Percentiles rank a stretch among this genome's conserved stretches.
phyloP scores from a whole-genome alignment of 352 stramenopile species.

The Phytophthora multivora region DNA sequence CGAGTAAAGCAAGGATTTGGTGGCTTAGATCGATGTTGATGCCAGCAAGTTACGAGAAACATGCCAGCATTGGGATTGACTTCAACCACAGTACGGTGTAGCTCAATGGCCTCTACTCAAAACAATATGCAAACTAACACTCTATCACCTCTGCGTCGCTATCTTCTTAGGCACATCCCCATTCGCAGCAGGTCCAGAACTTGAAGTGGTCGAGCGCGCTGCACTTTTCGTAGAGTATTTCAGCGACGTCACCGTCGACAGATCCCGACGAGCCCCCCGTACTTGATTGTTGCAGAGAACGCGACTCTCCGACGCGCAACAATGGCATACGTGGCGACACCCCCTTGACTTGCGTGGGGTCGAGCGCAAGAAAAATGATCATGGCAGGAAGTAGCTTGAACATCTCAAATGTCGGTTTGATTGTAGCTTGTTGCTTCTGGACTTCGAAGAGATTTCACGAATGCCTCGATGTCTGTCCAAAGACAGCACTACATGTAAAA shows the following conservation, averaged over 20 bases:
- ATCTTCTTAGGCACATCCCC: background rate
- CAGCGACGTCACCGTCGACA: background rate
- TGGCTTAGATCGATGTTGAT: too few species aligned
- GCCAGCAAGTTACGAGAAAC: too few species aligned
- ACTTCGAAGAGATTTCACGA: background rate
- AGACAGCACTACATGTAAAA: too few species aligned
- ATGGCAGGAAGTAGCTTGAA: conserved; percentile 7
- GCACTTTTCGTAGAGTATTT: conserved; percentile 13
- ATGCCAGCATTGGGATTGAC: too few species aligned
- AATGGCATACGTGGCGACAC: too few species aligned
- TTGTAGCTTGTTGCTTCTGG: too few species aligned
- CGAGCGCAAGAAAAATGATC: background rate
- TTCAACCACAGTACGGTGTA: too few species aligned
- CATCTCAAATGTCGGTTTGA: background rate
- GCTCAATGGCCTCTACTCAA: too few species aligned
- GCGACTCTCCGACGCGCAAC: background rate
- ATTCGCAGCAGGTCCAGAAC: conserved; percentile 19
- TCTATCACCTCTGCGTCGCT: too few species aligned
- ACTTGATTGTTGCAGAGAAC: background rate
- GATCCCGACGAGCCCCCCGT: background rate
- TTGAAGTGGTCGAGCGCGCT: conserved; percentile 10
- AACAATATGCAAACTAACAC: too few species aligned
- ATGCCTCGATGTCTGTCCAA: too few species aligned
- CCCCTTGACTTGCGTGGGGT: background rate
- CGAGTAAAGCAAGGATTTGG: too few species aligned